phyloP scores from a whole-genome alignment of 371 early-diverging fungal genomes.

The Apophysomyces ossiformis region DNA sequence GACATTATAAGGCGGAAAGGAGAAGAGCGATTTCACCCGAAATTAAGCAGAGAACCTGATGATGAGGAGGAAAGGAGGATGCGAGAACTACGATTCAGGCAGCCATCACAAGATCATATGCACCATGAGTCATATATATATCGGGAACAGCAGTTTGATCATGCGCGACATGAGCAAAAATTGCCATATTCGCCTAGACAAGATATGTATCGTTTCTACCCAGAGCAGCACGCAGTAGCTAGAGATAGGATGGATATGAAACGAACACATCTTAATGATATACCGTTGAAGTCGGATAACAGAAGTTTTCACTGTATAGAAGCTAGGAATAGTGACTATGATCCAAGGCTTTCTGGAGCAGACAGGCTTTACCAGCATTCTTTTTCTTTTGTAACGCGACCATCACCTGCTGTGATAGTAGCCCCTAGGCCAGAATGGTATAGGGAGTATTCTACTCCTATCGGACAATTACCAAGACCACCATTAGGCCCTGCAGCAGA shows the following conservation, averaged over 20 bases:
- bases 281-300: not conserved
- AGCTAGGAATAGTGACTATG: not conserved
- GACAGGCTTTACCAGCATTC: not conserved
- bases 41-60: no score
- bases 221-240: no score
- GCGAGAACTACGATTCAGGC: no score
- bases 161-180: not conserved
- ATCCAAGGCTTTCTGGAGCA: not conserved
- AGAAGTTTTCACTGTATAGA: not conserved
- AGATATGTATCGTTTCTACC: not conserved
- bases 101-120: no score
- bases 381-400: not conserved
- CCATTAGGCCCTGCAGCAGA: not conserved
- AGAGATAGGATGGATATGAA: not conserved
- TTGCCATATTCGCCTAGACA: not conserved
- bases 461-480: not conserved
- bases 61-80: no score
- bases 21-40: no score
- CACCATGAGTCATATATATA: not conserved
- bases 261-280: not conserved
- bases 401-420: not conserved
- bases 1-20: no score
- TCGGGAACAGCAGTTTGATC: constrained; percentile 1
- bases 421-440: not conserved
- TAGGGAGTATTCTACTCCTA: not conserved